A percentile compares a stretch with the other conserved stretches of the same genome.
phyloP scores from a whole-genome alignment of 176 grass and related monocot species.

The Oryza coarctata region DNA sequence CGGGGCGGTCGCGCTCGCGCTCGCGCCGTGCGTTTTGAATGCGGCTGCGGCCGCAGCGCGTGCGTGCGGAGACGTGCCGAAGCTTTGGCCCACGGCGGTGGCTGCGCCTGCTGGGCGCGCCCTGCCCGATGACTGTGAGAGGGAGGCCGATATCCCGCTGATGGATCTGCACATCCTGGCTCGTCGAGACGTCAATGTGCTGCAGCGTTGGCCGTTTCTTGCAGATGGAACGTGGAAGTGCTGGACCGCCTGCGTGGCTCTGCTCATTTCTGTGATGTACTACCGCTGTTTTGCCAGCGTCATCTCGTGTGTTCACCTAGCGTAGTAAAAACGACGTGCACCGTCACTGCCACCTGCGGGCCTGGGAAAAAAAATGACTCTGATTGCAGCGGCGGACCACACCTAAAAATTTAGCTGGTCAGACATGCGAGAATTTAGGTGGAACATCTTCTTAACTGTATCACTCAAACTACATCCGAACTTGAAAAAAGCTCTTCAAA shows the following conservation, averaged over 20 bases:
- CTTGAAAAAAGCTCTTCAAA: too few relatives aligned
- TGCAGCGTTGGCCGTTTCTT: slow-evolving; percentile 3
- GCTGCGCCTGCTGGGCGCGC: not conserved
- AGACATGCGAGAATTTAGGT: too few relatives aligned
- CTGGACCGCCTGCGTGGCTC: not conserved
- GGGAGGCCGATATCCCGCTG: not conserved
- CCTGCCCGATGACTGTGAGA: slow-evolving; percentile 30
- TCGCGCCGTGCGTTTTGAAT: not conserved
- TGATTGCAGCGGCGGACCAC: too few relatives aligned
- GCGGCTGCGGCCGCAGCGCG: not conserved
- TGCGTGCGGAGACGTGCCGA: slow-evolving; percentile 10
- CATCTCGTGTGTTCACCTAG: too few relatives aligned
- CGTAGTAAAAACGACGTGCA: too few relatives aligned
- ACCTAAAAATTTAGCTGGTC: too few relatives aligned
- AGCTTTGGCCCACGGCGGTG: not conserved
- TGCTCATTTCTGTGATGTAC: not conserved
- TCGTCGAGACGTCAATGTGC: not conserved
- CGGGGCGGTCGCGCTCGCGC: not conserved
- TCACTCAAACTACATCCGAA: too few relatives aligned
- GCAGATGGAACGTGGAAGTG: not conserved
- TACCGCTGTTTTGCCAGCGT: too few relatives aligned
- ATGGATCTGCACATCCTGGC: not conserved
- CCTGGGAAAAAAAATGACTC: too few relatives aligned
- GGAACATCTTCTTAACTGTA: too few relatives aligned
- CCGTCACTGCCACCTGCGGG: too few relatives aligned